Evolutionary conservation across 2,329 filamentous ascomycete genomes (phyloP).

Genomic region (Cryoendolithus antarcticus): DNA sequence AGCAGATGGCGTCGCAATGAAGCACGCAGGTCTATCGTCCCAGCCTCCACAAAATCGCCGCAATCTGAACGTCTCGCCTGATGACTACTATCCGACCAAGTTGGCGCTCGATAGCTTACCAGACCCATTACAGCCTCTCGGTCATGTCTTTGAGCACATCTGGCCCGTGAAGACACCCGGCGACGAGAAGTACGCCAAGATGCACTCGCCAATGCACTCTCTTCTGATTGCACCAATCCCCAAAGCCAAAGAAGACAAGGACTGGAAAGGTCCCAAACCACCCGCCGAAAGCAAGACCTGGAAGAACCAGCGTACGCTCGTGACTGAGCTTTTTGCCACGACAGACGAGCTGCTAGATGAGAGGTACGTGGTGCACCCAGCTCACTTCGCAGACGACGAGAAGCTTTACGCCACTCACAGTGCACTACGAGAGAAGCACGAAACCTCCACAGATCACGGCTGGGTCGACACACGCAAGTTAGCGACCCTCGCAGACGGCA

Average conservation of each 20-base stretch:
- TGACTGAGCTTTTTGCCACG: constrained; percentile 65
- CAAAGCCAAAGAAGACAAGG: constrained; percentile 55
- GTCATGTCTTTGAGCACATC: constrained; percentile 72
- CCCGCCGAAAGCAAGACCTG: constrained; percentile 53
- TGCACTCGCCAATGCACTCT: constrained; percentile 77
- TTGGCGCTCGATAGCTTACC: constrained; percentile 32
- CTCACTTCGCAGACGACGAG: constrained; percentile 47
- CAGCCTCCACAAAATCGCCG: constrained; percentile 1
- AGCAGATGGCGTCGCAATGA: not conserved
- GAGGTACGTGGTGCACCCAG: constrained; percentile 74
- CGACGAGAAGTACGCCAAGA: constrained; percentile 64
- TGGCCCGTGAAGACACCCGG: constrained; percentile 86
- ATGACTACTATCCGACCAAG: constrained; percentile 37
- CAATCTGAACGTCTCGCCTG: constrained; percentile 28
- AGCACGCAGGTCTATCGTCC: not conserved
- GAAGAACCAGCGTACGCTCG: constrained; percentile 64
- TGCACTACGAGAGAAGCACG: constrained; percentile 35
- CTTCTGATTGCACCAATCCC: constrained; percentile 67
- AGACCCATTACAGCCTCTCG: constrained; percentile 45
- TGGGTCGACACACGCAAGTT: constrained; percentile 71
- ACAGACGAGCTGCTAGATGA: constrained; percentile 67
- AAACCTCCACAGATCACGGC: constrained; percentile 45
- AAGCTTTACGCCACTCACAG: constrained; percentile 44
- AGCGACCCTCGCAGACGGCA: constrained; percentile 51
- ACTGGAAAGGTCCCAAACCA: constrained; percentile 46